Base-by-base conservation (phyloP, 2,329 filamentous ascomycete species). In the Aspergillus aculeatinus region DNA sequence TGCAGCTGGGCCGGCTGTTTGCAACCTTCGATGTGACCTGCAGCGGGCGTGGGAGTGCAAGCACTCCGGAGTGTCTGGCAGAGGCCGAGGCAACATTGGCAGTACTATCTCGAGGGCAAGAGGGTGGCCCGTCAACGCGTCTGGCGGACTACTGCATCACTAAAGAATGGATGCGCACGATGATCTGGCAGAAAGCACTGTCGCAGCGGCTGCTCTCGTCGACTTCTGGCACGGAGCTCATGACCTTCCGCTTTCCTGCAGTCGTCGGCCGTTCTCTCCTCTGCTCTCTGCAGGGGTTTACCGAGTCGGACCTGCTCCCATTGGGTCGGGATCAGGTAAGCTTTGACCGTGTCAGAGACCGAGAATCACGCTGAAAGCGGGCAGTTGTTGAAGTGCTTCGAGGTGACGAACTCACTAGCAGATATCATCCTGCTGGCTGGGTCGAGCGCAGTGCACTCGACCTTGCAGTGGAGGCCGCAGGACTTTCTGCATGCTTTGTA, bases 131-230 rank as follows among this genome's bases (percentile, higher is more conserved):
- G 2, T 65, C 65, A 1, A 65, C 66, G 9, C 65, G 71, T 11
- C 60, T 68, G 12, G 71, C 70, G 23, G 71, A 73, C 25, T 72
- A 65, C 27, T 63, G 66, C 31, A 71, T 72, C 47, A 73, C 71
- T 0, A 66, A 64, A 50, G 64, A 72, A 59, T 73, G 71, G 71
- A 73, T 73, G 71, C 64, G 70, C 27, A 72, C 67, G 1, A 73
- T 73, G 7, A 60, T 73, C 21, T 73, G 71, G 71, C 71, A 72
- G 29, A 61, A 71, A 29, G 71, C 70, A 16, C 54, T 73, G 4
- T 67, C 67, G 3, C 49, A 59, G 44, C 66, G 65, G 2, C 57
- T 72, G 16, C 51, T 73, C 2, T 73, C 71, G 6, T 72, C 71
- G 7, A 58, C 62, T 6, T 62, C 68, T 1, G 54, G 58, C n/a